Evolutionary conservation across 2,329 filamentous ascomycete species (phyloP), one percentile per base, ranked within the genome.

Genomic region (Fusarium incarnatum): DNA sequence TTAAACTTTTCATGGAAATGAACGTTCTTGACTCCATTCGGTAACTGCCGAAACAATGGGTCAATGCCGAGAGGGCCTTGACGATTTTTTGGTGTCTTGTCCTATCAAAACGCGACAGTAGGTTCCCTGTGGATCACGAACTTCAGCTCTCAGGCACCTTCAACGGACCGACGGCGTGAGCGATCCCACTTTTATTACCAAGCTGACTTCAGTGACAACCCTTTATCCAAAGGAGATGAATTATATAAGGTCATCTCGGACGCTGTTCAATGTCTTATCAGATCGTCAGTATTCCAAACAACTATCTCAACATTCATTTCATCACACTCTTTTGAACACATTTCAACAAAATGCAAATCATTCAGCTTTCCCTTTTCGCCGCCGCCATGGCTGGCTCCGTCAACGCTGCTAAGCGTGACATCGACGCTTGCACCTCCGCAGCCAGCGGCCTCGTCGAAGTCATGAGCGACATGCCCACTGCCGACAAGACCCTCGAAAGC

Each of bases 391-490:
- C 52, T 27, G 18, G 40, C 6, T 46, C 41, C 20, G 52, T 20
- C 12, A 34, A 8, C 22, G 37, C 20, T 5, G 40, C 28, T 9
- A 46, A 56, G 27, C 53, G 53, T 18, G 41, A 37, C 16, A n/a
- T 56, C 15, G 41, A 56, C 18, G 3, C 12, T 12, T 56, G 53
- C 18, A 56, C 53, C 28, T 47, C 53, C 4, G 53, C 53, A 4
- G 53, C 53, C 28, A 56, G 18, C 28, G 53, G 20, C 10, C 53
- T 56, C 13, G 28, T 56, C 7, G 18, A 37, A 2, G 27, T 16
- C 27, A 25, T 56, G 41, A 56, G 53, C 18, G 28, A 23, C 12
- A 56, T 56, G 53, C 53, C 53, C 6, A 56, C 28, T 13, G 27
- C 53, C 8, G 53, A 56, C 28, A 56, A 47, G 28, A 56, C 40